Base-by-base conservation (phyloP, 1,284 basidiomycete species). In the Rhodotorula glutinis region DNA sequence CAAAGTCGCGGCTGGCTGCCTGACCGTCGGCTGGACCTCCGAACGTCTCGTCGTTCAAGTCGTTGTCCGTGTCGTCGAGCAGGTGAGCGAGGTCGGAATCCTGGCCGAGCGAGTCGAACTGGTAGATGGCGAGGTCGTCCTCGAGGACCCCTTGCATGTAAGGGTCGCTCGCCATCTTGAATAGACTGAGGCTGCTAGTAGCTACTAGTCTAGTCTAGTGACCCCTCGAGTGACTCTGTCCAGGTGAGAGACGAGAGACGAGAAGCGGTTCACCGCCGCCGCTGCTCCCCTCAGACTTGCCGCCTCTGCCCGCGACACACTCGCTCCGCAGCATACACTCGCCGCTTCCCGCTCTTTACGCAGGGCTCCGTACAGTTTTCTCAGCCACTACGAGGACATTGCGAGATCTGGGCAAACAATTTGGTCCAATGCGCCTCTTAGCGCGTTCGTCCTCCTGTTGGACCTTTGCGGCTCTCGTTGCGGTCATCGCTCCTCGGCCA, bases 41-140 rank as follows among this genome's bases (percentile, higher is more conserved):
- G 81, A 98, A 98, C 2, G 95, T 98, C 82, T 96, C 92, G 77
- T 96, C 91, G 79, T 97, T 96, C 74, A 92, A 78, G 71, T 93
- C 92, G 82, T 96, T 92, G 58, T 87, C 87, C 47, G 87, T 87
- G 79, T 98, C 95, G 75, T 89, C 87, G 66, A 97, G 84, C 65
- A 86, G 86, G 79, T 91, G 89, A 54, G 89, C 92, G 16, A 94
- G 85, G n/a, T 89, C 89, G 8, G 44, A 47, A 79, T 93, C 91
- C 77, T 92, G 92, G 73, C 86, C 91, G 40, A 51, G 57, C 1
- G 49, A 41, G 38, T 52, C 77, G 77, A 79, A 81, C 47, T 77
- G 77, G 70, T 81, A 81, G 11, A 81, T 81, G 57, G 80, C 80
- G 71, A 96, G 83, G 80, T 92, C 87, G 75, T 90, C 91, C 70